A percentile compares a stretch with the other conserved stretches of the same genome.
Evolutionary conservation across 2,329 filamentous ascomycete genomes (phyloP).

Genomic region (Fonsecaea pugnacius): DNA sequence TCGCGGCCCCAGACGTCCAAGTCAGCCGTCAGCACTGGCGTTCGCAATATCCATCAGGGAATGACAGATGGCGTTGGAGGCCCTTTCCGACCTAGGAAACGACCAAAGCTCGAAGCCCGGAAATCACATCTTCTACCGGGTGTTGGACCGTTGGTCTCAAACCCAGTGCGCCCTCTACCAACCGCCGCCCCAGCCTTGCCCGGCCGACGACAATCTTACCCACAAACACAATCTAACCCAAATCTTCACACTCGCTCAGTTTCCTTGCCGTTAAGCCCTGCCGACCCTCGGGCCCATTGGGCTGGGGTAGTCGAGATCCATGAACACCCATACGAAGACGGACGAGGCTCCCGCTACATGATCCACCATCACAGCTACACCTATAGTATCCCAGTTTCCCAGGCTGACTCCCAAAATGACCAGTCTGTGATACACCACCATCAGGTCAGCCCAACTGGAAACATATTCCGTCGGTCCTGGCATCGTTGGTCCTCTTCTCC

Average conservation of each 20-base stretch:
- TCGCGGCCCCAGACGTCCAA: slow-evolving; percentile 38
- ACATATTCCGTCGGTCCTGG: slow-evolving; percentile 8
- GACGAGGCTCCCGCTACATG: slow-evolving; percentile 29
- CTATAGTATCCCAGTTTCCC: slow-evolving; percentile 49
- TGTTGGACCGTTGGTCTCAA: slow-evolving; percentile 36
- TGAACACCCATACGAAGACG: slow-evolving; percentile 23
- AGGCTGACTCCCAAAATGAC: slow-evolving; percentile 15
- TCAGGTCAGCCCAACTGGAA: background rate
- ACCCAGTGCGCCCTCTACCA: slow-evolving; percentile 31
- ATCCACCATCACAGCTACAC: slow-evolving; percentile 45
- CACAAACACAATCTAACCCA: slow-evolving; percentile 2
- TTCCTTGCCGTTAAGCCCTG: slow-evolving; percentile 42
- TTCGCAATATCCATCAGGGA: slow-evolving; percentile 26
- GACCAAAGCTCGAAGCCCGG: slow-evolving; percentile 33
- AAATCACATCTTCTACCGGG: slow-evolving; percentile 37
- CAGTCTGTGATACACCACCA: slow-evolving; percentile 47
- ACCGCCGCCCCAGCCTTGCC: slow-evolving; percentile 22
- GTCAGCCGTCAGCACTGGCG: slow-evolving; percentile 21
- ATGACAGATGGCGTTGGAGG: slow-evolving; percentile 27
- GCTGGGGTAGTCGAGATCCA: slow-evolving; percentile 39
- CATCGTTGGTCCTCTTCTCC: slow-evolving; percentile 58
- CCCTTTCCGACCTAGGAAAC: slow-evolving; percentile 18
- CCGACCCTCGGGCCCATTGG: slow-evolving; percentile 52
- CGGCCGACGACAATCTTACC: slow-evolving; percentile 25
- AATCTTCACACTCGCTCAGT: slow-evolving; percentile 28